Base-by-base conservation (phyloP, 2,329 filamentous ascomycete genomes). In the Stagonosporopsis vannaccii region DNA sequence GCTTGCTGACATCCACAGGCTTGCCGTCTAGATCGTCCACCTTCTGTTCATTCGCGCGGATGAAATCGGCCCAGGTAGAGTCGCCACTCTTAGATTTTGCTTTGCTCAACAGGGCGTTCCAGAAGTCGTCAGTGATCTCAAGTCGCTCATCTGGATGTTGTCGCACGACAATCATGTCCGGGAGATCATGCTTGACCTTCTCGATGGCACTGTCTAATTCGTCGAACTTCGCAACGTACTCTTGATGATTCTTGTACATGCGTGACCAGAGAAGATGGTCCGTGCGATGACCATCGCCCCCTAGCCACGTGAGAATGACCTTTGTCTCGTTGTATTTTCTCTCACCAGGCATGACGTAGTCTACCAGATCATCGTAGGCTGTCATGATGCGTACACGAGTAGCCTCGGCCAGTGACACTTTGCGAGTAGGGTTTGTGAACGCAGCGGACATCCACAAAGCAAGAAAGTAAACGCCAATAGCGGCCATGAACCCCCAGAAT, bases 81-180 rank as follows among this genome's bases (percentile, higher is more conserved):
- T 72, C 36, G 79, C 63, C 46, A 4, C 59, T 65, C 19, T 85
- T 83, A 1, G 77, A 71, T 19, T 76, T 76, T 43, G 90, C 82
- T 53, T 82, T 79, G 49, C 83, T 81, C 22, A 80, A 78, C 8
- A 92, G 71, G 0, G 87, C 88, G 52, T 85, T 79, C 84, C 86
- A 92, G 57, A 92, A 90, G 2, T 86, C 81, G 22, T 84, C 79
- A 0, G 83, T 77, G 15, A 91, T 82, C 20, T 83, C 75, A 0
- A 79, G 73, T 9, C 82, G 79, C 13, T 87, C 87, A 26, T 83
- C 72, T 30, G 77, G 72, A 53, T 82, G 77, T 7, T 80, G 78
- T 13, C 82, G 79, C 61, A 89, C 81, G 56, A 84, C 82, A 4
- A 91, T 77, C 9, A 82, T 64, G 12, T 82, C 78, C 0, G 89